These are phyloP conservation scores for Dictyostelium intermedium DNA, from an alignment of 78 protist species.

Conservation along the genomic window DNA sequence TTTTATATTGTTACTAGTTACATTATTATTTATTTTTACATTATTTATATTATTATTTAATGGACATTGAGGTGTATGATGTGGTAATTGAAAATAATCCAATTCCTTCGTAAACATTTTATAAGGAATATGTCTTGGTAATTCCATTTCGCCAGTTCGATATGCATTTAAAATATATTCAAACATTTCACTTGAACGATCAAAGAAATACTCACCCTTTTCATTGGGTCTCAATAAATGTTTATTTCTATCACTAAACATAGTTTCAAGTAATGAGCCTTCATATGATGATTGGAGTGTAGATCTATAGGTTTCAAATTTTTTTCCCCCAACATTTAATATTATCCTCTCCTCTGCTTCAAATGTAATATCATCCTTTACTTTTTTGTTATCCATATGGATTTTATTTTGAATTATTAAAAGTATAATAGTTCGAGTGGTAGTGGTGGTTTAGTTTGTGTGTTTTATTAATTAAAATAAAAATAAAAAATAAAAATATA, in stretches of 20 bases:
- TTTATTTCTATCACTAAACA: slow-evolving; percentile 51
- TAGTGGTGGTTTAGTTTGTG: too few relatives aligned
- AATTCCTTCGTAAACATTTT: slow-evolving; percentile 24
- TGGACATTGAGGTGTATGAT: neutral
- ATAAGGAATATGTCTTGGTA: neutral
- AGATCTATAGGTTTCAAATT: slow-evolving; percentile 60
- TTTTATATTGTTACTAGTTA: neutral
- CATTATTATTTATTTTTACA: neutral
- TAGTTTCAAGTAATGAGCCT: slow-evolving; percentile 21
- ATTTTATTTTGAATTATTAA: neutral
- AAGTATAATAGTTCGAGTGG: too few relatives aligned
- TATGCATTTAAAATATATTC: slow-evolving; percentile 51
- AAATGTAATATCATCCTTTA: neutral
- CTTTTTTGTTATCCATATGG: neutral
- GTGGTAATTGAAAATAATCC: slow-evolving; percentile 60
- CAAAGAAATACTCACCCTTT: slow-evolving; percentile 64
- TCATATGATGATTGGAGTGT: slow-evolving; percentile 9
- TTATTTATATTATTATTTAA: neutral
- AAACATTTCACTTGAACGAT: slow-evolving; percentile 40
- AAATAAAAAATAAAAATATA: too few relatives aligned
- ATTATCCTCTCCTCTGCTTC: slow-evolving; percentile 26
- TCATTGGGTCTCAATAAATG: slow-evolving; percentile 26
- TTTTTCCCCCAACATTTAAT: slow-evolving; percentile 70
- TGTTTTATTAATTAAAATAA: too few relatives aligned
- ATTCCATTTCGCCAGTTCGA: slow-evolving; percentile 6